Percentiles rank a stretch among this genome's conserved stretches.
phyloP scores from a whole-genome alignment of 1,284 basidiomycete species.

The Farysia itapuensis region DNA sequence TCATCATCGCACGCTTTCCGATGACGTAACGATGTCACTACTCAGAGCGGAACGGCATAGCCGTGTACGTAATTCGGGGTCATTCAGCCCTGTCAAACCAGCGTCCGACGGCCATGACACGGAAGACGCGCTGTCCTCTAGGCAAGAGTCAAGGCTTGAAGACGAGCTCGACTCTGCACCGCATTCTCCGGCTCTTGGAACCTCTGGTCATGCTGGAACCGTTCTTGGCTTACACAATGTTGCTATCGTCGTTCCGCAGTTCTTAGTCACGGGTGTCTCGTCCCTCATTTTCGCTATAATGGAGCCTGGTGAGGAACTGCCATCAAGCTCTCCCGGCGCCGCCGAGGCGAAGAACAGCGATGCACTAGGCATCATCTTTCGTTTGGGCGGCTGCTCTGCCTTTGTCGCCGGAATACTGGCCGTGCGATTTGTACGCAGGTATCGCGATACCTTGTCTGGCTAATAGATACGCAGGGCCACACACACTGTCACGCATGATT shows the following conservation, averaged over 20 bases:
- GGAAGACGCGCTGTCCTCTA: too few species aligned
- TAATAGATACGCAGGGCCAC: not conserved
- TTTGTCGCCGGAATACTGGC: constrained; percentile 13
- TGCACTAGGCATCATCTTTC: constrained; percentile 17
- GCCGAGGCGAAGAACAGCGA: constrained; percentile 9
- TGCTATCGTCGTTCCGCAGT: constrained; percentile 43
- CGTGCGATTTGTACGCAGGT: constrained; percentile 7
- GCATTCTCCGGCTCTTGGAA: too few species aligned
- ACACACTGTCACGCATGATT: not conserved
- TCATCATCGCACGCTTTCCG: too few species aligned
- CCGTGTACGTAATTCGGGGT: too few species aligned
- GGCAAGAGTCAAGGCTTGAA: too few species aligned
- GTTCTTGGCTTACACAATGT: constrained; percentile 80
- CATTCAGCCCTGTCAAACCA: too few species aligned
- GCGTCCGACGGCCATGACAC: not conserved
- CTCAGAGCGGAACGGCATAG: constrained; percentile 6
- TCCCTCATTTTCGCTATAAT: constrained; percentile 66
- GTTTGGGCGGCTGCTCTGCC: constrained; percentile 19
- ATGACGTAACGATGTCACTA: constrained; percentile 30
- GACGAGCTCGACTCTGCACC: too few species aligned
- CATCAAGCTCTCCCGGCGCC: not conserved
- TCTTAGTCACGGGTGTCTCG: constrained; percentile 73
- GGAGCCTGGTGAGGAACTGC: constrained; percentile 9
- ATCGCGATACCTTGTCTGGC: constrained; percentile 14
- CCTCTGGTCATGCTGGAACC: constrained; percentile 71